Percentiles rank a stretch among this genome's conserved stretches.
Evolutionary conservation across 768 basidiomycete genomes (phyloP).

Genomic region (Psilocybe subaeruginosa): DNA sequence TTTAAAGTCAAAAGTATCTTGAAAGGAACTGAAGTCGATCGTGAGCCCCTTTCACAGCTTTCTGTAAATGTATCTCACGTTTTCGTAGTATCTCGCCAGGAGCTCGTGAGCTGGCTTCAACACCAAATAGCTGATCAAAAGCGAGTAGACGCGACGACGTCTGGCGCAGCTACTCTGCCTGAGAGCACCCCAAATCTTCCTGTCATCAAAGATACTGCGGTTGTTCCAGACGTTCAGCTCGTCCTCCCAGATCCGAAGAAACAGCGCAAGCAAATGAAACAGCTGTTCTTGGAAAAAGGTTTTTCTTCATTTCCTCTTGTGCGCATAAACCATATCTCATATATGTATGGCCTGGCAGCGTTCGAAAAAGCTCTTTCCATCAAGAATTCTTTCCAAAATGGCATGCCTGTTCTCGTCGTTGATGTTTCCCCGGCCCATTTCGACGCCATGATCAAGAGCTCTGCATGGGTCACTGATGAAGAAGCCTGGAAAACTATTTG

Average conservation of each 20-base stretch:
- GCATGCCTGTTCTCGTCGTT: conserved; percentile 71
- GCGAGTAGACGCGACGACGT: conserved; percentile 66
- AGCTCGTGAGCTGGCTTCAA: conserved; percentile 76
- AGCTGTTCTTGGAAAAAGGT: conserved; percentile 74
- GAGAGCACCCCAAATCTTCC: conserved; percentile 36
- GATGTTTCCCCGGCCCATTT: conserved; percentile 67
- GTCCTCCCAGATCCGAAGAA: conserved; percentile 77
- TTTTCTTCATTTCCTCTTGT: conserved; percentile 10
- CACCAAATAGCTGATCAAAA: conserved; percentile 82
- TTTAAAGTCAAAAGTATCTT: conserved; percentile 87
- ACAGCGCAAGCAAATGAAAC: conserved; percentile 71
- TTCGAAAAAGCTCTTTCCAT: conserved; percentile 64
- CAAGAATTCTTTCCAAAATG: conserved; percentile 58
- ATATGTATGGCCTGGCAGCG: conserved; percentile 39
- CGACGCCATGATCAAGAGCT: conserved; percentile 58
- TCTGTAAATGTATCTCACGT: neutral
- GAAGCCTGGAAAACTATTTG: conserved; percentile 70
- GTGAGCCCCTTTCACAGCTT: conserved; percentile 40
- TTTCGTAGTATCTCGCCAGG: conserved; percentile 54
- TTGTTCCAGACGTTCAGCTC: conserved; percentile 57
- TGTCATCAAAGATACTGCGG: conserved; percentile 39
- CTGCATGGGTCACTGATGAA: conserved; percentile 74
- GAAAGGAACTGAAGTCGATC: conserved; percentile 74
- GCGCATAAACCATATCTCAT: neutral
- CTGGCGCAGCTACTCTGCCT: conserved; percentile 52